Conservation (phyloP, 495 filamentous ascomycete species). For the Penicillium waksmanii region DNA sequence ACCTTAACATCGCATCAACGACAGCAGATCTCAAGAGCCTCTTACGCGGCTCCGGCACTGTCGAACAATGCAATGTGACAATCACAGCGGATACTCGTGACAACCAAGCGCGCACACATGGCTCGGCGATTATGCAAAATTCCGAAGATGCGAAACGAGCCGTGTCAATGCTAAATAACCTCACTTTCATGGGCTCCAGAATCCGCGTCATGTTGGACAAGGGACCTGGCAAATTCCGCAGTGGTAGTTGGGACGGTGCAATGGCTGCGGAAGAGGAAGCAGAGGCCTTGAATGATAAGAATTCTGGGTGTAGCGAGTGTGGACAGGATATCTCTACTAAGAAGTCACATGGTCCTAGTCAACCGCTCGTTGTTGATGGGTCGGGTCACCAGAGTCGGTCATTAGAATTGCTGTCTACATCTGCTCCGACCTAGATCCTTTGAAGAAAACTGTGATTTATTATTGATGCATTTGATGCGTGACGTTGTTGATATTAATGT, state of each 20-base stretch:
- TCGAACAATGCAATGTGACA: conserved; percentile 39
- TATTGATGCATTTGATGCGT: conserved; percentile 2
- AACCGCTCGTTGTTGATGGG: conserved; percentile 47
- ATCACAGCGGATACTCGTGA: conserved; percentile 16
- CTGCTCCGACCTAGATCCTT: conserved; percentile 22
- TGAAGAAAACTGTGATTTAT: conserved; percentile 2
- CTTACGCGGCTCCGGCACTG: conserved; percentile 26
- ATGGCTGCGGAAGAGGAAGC: conserved; percentile 3
- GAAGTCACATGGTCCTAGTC: conserved; percentile 19
- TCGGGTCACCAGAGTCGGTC: conserved; percentile 30
- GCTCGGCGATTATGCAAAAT: conserved; percentile 36
- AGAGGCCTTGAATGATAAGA: conserved; percentile 2
- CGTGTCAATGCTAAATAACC: conserved; percentile 35
- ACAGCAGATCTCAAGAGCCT: conserved; percentile 26
- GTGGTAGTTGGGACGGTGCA: conserved; percentile 17
- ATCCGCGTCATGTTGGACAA: conserved; percentile 36
- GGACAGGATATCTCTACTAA: neutral
- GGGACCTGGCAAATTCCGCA: conserved; percentile 6
- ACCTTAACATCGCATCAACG: conserved; percentile 33
- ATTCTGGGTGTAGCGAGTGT: conserved; percentile 5
- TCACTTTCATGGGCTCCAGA: conserved; percentile 35
- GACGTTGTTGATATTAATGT: conserved; percentile 8
- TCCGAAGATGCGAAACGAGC: conserved; percentile 41
- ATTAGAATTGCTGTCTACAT: conserved; percentile 20
- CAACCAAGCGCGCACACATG: conserved; percentile 27